These are phyloP conservation scores for Coniochaeta prunicola DNA, from an alignment of 2,329 filamentous ascomycete genomes.

Conservation along the genomic window DNA sequence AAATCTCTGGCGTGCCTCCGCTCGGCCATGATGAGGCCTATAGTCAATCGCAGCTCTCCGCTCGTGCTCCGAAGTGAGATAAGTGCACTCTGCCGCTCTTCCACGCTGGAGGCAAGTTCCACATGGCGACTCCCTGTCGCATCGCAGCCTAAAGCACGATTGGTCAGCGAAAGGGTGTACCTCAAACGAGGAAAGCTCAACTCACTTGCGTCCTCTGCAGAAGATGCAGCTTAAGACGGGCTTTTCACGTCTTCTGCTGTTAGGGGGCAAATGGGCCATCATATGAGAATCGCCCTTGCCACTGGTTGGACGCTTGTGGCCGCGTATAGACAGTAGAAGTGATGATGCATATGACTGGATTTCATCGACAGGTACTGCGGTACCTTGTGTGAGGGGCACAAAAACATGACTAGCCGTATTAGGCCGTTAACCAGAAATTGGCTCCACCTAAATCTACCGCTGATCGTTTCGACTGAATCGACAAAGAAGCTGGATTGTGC, in stretches of 20 bases:
- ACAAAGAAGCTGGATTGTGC: no score
- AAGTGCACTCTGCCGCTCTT: slow-evolving; percentile 3
- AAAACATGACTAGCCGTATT: no score
- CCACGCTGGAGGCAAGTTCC: neutral
- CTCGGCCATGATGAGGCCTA: neutral
- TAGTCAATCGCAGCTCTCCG: slow-evolving; percentile 5
- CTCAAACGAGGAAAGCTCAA: neutral
- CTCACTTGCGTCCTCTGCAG: slow-evolving; percentile 6
- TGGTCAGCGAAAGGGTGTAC: neutral
- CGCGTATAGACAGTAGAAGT: no score
- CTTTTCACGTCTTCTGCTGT: slow-evolving; percentile 3
- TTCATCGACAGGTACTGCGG: no score
- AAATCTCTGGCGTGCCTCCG: slow-evolving; percentile 4
- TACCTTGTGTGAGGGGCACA: no score
- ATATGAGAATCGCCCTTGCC: neutral
- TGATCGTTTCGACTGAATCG: no score
- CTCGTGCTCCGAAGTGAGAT: slow-evolving; percentile 3
- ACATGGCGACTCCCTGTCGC: slow-evolving; percentile 5
- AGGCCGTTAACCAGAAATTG: no score
- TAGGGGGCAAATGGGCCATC: neutral
- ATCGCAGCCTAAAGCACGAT: neutral
- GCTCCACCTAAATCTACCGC: no score
- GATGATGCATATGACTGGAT: no score
- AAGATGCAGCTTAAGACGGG: slow-evolving; percentile 4
- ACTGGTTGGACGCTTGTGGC: neutral